Evolutionary conservation across 225 moss, liverwort and hornwort genomes (phyloP).

Genomic region (Thuidium tamariscinum): DNA sequence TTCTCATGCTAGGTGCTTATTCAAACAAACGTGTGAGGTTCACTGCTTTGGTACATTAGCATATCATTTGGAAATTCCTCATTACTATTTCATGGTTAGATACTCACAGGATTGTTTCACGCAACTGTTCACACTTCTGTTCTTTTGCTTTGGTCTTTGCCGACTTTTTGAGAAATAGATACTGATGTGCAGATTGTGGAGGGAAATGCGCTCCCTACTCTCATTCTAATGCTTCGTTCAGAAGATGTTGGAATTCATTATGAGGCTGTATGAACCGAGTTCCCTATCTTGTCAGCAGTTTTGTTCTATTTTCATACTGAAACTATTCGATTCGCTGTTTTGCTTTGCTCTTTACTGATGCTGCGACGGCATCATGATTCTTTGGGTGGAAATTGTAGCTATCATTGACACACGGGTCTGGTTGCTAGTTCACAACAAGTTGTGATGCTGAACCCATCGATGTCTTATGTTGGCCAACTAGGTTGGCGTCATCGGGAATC

Average conservation of each 20-base stretch:
- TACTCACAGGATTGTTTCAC: background rate
- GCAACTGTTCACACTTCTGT: background rate
- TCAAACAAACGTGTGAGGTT: background rate
- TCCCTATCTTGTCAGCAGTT: background rate
- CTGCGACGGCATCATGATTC: background rate
- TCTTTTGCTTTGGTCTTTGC: background rate
- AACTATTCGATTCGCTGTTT: background rate
- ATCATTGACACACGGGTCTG: background rate
- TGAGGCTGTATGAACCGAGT: conserved; percentile 61
- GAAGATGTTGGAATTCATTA: conserved; percentile 97
- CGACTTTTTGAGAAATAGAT: background rate
- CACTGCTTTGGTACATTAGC: background rate
- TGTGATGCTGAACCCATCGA: background rate
- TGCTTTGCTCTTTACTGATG: background rate
- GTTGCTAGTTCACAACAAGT: background rate
- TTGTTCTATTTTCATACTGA: background rate
- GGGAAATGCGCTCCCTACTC: conserved; percentile 88
- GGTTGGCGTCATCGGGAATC: conserved; percentile 99
- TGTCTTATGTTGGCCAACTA: conserved; percentile 12
- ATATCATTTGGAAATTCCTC: background rate
- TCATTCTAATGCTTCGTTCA: conserved; percentile 94
- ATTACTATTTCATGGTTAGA: background rate
- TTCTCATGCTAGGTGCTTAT: background rate
- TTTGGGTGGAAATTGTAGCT: background rate
- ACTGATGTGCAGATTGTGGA: conserved; percentile 76